These are phyloP conservation scores for Ophiostoma sp. DNA, from an alignment of 2,329 filamentous ascomycete species.

Conservation along the genomic window DNA sequence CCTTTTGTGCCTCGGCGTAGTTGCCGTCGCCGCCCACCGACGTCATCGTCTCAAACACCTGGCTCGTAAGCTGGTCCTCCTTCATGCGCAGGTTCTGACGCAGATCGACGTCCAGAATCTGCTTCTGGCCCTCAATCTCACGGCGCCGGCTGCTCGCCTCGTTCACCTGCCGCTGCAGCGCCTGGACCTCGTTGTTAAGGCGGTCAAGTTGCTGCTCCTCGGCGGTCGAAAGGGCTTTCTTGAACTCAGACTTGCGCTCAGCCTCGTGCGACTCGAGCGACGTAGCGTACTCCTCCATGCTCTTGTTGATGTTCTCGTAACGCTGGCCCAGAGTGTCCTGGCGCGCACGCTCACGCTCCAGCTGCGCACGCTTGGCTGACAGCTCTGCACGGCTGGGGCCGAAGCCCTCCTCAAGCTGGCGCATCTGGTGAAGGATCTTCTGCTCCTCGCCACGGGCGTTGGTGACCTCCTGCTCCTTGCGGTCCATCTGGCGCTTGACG, in stretches of 20 bases:
- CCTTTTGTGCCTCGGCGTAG: slow-evolving; percentile 75
- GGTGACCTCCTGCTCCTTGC: slow-evolving; percentile 86
- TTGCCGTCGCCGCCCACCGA: slow-evolving; percentile 54
- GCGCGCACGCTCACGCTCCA: slow-evolving; percentile 71
- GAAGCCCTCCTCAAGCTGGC: slow-evolving; percentile 78
- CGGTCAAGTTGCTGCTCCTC: slow-evolving; percentile 80
- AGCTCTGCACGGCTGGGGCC: slow-evolving; percentile 77
- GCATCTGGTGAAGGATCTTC: slow-evolving; percentile 75
- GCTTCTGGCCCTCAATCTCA: slow-evolving; percentile 78
- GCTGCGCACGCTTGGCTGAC: slow-evolving; percentile 69
- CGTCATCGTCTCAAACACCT: slow-evolving; percentile 66
- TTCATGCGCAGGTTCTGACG: slow-evolving; percentile 86
- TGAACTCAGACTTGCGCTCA: slow-evolving; percentile 84
- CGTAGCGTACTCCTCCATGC: slow-evolving; percentile 73
- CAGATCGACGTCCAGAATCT: slow-evolving; percentile 80
- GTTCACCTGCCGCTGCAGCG: slow-evolving; percentile 74
- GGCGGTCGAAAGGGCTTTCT: slow-evolving; percentile 78
- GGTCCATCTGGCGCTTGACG: slow-evolving; percentile 69
- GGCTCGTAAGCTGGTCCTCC: slow-evolving; percentile 79
- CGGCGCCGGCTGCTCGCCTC: slow-evolving; percentile 71
- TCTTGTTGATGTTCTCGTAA: slow-evolving; percentile 69
- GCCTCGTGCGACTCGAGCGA: slow-evolving; percentile 75
- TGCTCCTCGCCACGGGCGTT: slow-evolving; percentile 79
- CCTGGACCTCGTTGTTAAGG: slow-evolving; percentile 68
- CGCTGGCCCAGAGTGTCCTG: slow-evolving; percentile 67